Conservation (phyloP, 2,329 filamentous ascomycete genomes). For the Penicillium expansum region DNA sequence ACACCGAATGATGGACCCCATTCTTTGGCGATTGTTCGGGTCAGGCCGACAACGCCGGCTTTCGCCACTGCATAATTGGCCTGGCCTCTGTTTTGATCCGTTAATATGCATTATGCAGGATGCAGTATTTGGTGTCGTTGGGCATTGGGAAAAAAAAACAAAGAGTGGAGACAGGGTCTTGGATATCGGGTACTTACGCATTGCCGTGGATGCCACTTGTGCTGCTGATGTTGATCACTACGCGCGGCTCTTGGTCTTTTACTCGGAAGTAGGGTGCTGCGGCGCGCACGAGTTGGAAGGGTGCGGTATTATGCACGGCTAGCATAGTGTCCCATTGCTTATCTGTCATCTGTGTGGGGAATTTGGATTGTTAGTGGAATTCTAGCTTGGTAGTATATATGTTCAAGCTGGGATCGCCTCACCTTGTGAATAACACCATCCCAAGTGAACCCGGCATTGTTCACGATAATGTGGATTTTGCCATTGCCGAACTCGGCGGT, state of each 20-base stretch:
- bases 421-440: constrained; percentile 87
- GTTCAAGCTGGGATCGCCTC: not conserved
- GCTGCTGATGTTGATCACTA: constrained; percentile 78
- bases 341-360: constrained; percentile 63
- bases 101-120: not conserved
- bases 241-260: constrained; percentile 73
- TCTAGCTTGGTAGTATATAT: not conserved
- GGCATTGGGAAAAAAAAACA: not conserved
- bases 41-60: constrained; percentile 76
- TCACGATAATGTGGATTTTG: constrained; percentile 88
- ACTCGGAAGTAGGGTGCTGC: constrained; percentile 86
- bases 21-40: constrained; percentile 87
- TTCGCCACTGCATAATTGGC: constrained; percentile 85
- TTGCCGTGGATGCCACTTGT: constrained; percentile 83
- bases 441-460: constrained; percentile 92
- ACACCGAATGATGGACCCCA: constrained; percentile 85
- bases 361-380: constrained; percentile 3
- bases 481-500: constrained; percentile 77
- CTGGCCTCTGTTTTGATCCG: constrained; percentile 56
- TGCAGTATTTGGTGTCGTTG: not conserved
- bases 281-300: constrained; percentile 77
- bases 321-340: constrained; percentile 91
- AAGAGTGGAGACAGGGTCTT: not conserved
- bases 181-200: constrained; percentile 45
- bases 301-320: constrained; percentile 76